phyloP scores from a whole-genome alignment of 106 monocot genomes.

The Ottelia alismoides region DNA sequence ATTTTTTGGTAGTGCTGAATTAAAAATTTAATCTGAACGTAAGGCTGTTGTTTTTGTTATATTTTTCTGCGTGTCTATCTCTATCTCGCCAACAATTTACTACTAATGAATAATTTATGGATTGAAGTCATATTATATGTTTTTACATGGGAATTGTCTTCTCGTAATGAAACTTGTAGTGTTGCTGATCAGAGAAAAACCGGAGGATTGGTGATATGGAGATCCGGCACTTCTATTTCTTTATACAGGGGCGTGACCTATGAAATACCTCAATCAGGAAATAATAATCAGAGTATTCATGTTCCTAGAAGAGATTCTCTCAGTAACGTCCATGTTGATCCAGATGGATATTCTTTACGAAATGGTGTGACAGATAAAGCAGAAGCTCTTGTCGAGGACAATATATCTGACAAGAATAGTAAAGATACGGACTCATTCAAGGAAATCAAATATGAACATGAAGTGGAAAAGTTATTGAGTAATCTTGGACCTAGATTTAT shows the following conservation, averaged over 20 bases:
- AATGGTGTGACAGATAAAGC: not conserved
- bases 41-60: too few relatives aligned
- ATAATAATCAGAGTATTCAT: conserved; percentile 16
- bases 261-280: conserved; percentile 35
- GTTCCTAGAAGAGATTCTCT: conserved; percentile 7
- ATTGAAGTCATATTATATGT: too few relatives aligned
- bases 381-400: not conserved
- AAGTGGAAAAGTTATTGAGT: conserved; percentile 68
- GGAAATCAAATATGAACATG: conserved; percentile 19
- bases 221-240: conserved; percentile 86
- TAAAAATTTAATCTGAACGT: too few relatives aligned
- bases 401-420: conserved; percentile 1
- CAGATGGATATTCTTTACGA: not conserved
- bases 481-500: conserved; percentile 53
- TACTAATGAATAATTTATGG: too few relatives aligned
- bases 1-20: too few relatives aligned
- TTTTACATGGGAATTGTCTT: too few relatives aligned
- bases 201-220: conserved; percentile 95
- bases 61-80: too few relatives aligned
- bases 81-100: too few relatives aligned
- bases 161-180: too few relatives aligned
- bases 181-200: conserved; percentile 69
- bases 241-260: conserved; percentile 76
- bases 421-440: not conserved
- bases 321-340: conserved; percentile 5